Evolutionary conservation across 2,329 filamentous ascomycete species (phyloP), one percentile per base, ranked within the genome.

Genomic region (Fusarium torulosum): DNA sequence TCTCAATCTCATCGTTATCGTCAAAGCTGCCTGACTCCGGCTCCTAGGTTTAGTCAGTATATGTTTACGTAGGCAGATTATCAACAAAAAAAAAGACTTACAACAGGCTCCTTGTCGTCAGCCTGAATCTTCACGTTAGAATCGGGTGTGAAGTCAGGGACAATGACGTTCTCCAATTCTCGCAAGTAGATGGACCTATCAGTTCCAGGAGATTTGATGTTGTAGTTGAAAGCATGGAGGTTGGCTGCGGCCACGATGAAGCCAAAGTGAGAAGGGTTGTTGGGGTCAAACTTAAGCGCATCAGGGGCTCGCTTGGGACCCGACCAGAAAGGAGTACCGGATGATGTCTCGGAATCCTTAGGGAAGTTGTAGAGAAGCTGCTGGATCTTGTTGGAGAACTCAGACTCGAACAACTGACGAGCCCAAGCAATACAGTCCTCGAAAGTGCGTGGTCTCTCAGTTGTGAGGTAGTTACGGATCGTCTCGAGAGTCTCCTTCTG

Each of bases 401-500:
- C 93, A 78, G 92, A 93, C 84, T 99, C 96, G 68, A 99, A 99
- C 72, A 97, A 87, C 76, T 92, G 87, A 46, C 96, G 92, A 23
- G 93, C 96, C 96, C 96, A 99, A 70, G 93, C 90, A 74, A 99
- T 94, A 77, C 96, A 99, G 80, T 99, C 95, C 76, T 98, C 95
- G 74, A 97, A 97, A 25, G 88, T 94, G 59, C 94, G 84, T 6
- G 96, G 95, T 78, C 97, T 96, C 72, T 97, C 93, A 1, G 92
- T 93, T 38, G 97, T 94, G 52, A 99, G 85, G 78, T 91, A 97
- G 75, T 97, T 94, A 14, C 92, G 90, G 57, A 99, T 89, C 53
- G 89, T 95, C 82, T 98, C 94, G 40, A 99, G 79, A 2, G 94
- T 97, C 69, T 94, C 90, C 83, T 97, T 97, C 81, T 98, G 94